These are phyloP conservation scores for Phylloboletellus chloephorus DNA, from an alignment of 1,284 basidiomycete genomes.

Conservation along the genomic window DNA sequence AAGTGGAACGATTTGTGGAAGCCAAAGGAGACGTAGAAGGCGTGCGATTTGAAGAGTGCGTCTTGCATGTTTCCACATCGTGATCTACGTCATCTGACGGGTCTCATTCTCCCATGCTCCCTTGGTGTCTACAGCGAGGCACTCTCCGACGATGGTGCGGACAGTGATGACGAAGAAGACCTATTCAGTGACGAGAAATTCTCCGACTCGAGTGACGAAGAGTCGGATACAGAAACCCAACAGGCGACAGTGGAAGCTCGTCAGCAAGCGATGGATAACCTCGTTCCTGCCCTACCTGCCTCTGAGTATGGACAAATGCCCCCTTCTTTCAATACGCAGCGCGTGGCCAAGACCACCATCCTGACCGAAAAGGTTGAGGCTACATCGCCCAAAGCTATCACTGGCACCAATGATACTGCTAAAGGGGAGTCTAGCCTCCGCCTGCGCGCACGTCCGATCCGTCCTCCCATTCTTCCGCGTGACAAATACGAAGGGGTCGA, in stretches of 20 bases:
- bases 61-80: slow-evolving; percentile 9
- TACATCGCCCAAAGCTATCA: slow-evolving; percentile 7
- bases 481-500: slow-evolving; percentile 81
- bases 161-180: slow-evolving; percentile 31
- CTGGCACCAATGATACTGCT: slow-evolving; percentile 6
- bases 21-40: slow-evolving; percentile 84
- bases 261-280: slow-evolving; percentile 60
- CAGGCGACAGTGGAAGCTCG: slow-evolving; percentile 37
- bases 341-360: slow-evolving; percentile 47
- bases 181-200: slow-evolving; percentile 44
- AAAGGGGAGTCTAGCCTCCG: slow-evolving; percentile 8
- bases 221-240: slow-evolving; percentile 29
- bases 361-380: slow-evolving; percentile 40
- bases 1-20: slow-evolving; percentile 83
- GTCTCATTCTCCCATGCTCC: slow-evolving; percentile 4
- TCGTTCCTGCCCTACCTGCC: slow-evolving; percentile 64
- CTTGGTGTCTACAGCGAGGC: slow-evolving; percentile 43
- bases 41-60: slow-evolving; percentile 83
- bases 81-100: slow-evolving; percentile 8
- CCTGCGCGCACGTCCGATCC: slow-evolving; percentile 34
- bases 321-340: slow-evolving; percentile 65
- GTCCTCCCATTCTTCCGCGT: slow-evolving; percentile 72
- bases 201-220: slow-evolving; percentile 37
- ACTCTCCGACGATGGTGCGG: slow-evolving; percentile 50
- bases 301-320: slow-evolving; percentile 81